Conservation (phyloP, 2,329 filamentous ascomycete genomes). For the Stenocarpella maydis region DNA sequence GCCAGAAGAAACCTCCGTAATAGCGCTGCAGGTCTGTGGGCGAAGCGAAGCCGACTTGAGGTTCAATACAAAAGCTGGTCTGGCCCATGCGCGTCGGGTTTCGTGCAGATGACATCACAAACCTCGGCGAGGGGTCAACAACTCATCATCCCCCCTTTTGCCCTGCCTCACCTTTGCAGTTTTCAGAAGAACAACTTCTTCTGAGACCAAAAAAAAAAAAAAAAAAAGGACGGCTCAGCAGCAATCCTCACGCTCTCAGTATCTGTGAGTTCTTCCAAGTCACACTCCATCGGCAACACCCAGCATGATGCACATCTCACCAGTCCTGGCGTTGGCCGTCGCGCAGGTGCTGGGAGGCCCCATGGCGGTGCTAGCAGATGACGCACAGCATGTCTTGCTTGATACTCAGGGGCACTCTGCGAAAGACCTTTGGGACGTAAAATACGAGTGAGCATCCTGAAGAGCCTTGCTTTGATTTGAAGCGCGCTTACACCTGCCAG, state of each 20-base stretch:
- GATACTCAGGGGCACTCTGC: neutral
- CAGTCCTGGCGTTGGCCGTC: neutral
- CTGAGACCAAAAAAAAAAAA: neutral
- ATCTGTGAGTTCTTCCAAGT: too few species aligned
- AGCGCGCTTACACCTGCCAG: slow-evolving; percentile 17
- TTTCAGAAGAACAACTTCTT: neutral
- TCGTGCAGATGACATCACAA: slow-evolving; percentile 33
- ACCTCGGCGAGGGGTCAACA: slow-evolving; percentile 22
- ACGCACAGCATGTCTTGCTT: slow-evolving; percentile 13
- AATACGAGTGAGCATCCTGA: slow-evolving; percentile 1
- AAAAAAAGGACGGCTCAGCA: too few species aligned
- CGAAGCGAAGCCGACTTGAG: neutral
- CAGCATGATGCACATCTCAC: neutral
- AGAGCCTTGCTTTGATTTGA: neutral
- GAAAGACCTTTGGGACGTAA: neutral
- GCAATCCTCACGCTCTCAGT: too few species aligned
- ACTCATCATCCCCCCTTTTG: neutral
- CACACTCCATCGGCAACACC: neutral
- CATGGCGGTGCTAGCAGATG: neutral
- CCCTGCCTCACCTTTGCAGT: too few species aligned
- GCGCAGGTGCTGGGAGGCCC: neutral
- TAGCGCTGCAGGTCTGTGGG: neutral
- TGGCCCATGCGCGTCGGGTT: neutral
- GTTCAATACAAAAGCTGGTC: neutral
- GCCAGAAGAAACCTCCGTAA: too few species aligned